Base-by-base conservation (phyloP, 768 basidiomycete genomes). In the Suillus variegatus region DNA sequence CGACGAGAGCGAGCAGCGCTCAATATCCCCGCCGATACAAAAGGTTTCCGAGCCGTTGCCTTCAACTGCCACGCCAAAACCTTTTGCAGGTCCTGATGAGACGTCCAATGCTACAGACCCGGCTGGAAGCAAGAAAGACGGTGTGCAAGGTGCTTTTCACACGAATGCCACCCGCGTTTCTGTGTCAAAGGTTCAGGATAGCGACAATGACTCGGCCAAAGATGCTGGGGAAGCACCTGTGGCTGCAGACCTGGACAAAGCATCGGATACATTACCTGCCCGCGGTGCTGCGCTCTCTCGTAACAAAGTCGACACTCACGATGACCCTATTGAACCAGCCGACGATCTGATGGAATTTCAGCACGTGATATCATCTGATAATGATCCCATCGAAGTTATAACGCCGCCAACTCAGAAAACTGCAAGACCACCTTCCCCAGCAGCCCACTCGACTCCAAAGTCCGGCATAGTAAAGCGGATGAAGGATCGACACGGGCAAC, bases 281-380 rank as follows among this genome's bases (percentile, higher is more conserved):
- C 40, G 25, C 12, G 41, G 41, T 16, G 25, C 22, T 16, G 8
- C 38, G 9, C 57, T 25, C 40, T 9, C 40, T 58, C 8, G 25
- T 14, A 20, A 60, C 28, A 43, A 43, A 40, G 12, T 3, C 16
- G 58, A 57, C 7, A 54, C 46, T 22, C 67, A 62, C 4, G 64
- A 18, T 14, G 84, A 86, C 66, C 82, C 83, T 9, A 85, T 85
- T 61, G 81, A 84, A 65, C 75, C 78, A 36, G 76, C 78, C 1
- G 82, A 83, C 16, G 77, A 75, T 63, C 69, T 78, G 65, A 72
- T 69, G n/a, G 65, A 68, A 58, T 60, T 70, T 16, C 47, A 38
- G 44, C 49, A 63, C 47, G 63, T 62, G 18, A 57, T 32, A 52
- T 55, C 60, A 36, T 64, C 49, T 43, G 68, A 72, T 2, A 58